Evolutionary conservation across 2,329 filamentous ascomycete genomes (phyloP).

Genomic region (Leptodontidium sp.): DNA sequence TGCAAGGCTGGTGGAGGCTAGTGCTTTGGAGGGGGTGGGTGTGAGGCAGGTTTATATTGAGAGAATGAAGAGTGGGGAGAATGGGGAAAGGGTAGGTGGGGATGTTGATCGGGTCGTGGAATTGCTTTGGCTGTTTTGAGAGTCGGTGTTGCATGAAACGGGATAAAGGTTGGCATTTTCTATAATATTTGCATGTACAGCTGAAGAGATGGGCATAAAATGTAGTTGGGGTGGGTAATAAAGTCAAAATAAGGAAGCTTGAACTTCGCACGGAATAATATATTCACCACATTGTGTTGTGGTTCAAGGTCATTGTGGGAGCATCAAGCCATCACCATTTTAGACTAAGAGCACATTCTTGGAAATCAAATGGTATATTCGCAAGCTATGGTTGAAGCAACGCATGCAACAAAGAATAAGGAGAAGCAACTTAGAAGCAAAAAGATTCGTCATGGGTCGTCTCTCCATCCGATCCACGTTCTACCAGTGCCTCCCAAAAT

Average conservation of each 20-base stretch:
- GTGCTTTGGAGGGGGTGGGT: constrained; percentile 30
- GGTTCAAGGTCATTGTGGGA: no score
- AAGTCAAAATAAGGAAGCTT: no score
- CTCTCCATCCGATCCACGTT: not conserved
- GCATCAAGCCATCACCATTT: not conserved
- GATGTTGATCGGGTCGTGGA: constrained; percentile 37
- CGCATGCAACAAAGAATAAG: no score
- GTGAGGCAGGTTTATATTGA: constrained; percentile 40
- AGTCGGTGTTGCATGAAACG: not conserved
- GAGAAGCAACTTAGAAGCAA: not conserved
- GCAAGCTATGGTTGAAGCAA: not conserved
- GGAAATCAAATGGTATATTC: not conserved
- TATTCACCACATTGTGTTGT: no score
- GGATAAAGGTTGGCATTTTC: not conserved
- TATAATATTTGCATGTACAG: not conserved
- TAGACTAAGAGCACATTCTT: not conserved
- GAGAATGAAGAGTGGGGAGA: constrained; percentile 12
- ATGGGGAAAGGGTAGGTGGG: constrained; percentile 1
- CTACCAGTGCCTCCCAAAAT: not conserved
- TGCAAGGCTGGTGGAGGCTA: constrained; percentile 30
- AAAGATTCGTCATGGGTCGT: no score
- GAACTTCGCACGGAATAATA: no score
- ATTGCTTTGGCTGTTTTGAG: constrained; percentile 38
- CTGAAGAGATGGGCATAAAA: not conserved
- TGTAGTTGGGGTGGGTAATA: no score